phyloP scores from a whole-genome alignment of 257 asterid species.

The Capsicum baccatum region DNA sequence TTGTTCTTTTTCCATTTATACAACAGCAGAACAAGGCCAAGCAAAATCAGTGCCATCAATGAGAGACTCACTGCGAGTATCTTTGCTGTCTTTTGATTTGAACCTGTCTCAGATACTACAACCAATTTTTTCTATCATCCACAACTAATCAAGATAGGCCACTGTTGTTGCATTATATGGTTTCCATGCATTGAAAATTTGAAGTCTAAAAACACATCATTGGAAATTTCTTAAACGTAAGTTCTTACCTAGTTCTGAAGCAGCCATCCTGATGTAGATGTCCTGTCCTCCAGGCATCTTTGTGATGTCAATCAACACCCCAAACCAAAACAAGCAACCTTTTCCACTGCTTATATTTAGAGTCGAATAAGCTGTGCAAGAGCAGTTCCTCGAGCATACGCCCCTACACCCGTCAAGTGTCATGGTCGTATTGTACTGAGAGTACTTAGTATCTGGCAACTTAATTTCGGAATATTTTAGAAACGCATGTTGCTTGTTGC shows the following conservation, averaged over 20 bases:
- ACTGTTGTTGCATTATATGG: neutral
- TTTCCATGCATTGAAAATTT: neutral
- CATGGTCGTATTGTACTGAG: conserved; percentile 22
- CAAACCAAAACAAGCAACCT: conserved; percentile 53
- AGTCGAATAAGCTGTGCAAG: conserved; percentile 48
- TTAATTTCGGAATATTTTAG: neutral
- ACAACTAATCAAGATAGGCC: conserved; percentile 18
- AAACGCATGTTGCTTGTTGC: conserved; percentile 1
- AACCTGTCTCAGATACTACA: conserved; percentile 10
- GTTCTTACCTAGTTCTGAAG: conserved; percentile 34
- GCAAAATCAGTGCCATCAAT: conserved; percentile 13
- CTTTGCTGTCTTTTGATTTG: neutral
- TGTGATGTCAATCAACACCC: conserved; percentile 37
- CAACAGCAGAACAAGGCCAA: neutral
- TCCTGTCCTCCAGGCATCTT: conserved; percentile 34
- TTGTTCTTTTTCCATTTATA: conserved; percentile 7
- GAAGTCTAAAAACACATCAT: neutral
- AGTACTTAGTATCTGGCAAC: conserved; percentile 7
- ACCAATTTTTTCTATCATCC: neutral
- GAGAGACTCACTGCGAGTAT: neutral
- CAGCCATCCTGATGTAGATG: conserved; percentile 39
- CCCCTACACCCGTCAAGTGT: conserved; percentile 30
- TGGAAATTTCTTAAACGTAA: neutral
- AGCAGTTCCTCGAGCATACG: conserved; percentile 43
- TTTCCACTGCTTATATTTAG: conserved; percentile 32